These are phyloP conservation scores for Salvia sclarea DNA, from an alignment of 305 asterid species.

Conservation along the genomic window DNA sequence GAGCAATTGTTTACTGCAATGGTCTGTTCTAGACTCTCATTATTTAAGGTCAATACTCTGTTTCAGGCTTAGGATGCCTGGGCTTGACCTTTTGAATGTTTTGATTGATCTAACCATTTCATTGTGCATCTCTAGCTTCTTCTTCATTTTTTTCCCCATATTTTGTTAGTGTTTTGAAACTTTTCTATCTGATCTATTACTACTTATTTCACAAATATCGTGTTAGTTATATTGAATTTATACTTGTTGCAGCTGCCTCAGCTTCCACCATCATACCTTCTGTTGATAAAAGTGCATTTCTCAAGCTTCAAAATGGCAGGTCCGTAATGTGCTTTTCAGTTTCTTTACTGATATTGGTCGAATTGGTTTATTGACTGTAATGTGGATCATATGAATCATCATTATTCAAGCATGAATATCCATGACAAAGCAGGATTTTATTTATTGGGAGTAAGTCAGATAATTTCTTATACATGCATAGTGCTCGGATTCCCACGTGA, in stretches of 20 bases:
- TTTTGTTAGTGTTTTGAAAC: not conserved
- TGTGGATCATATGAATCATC: conserved; percentile 13
- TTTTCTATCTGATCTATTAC: conserved; percentile 1
- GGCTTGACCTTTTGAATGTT: conserved; percentile 42
- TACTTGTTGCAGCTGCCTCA: conserved; percentile 68
- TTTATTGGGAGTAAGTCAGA: conserved; percentile 12
- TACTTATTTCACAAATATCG: conserved; percentile 14
- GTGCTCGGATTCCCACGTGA: not conserved
- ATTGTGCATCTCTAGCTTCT: conserved; percentile 26
- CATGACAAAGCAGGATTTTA: not conserved
- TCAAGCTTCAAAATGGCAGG: conserved; percentile 99
- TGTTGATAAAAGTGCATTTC: conserved; percentile 71
- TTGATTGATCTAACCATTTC: conserved; percentile 37
- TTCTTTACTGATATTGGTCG: conserved; percentile 2
- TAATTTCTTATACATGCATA: not conserved
- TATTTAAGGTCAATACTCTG: conserved; percentile 74
- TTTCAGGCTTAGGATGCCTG: conserved; percentile 45
- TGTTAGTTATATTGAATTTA: conserved; percentile 32
- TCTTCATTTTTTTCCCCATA: conserved; percentile 21
- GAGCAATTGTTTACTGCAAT: conserved; percentile 80
- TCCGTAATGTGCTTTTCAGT: conserved; percentile 29
- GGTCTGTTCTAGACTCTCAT: conserved; percentile 97
- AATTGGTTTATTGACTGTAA: conserved; percentile 5
- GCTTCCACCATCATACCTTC: conserved; percentile 54
- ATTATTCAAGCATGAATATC: conserved; percentile 16